These are phyloP conservation scores for Lactarius indigo DNA, from an alignment of 768 basidiomycete species.

Conservation along the genomic window DNA sequence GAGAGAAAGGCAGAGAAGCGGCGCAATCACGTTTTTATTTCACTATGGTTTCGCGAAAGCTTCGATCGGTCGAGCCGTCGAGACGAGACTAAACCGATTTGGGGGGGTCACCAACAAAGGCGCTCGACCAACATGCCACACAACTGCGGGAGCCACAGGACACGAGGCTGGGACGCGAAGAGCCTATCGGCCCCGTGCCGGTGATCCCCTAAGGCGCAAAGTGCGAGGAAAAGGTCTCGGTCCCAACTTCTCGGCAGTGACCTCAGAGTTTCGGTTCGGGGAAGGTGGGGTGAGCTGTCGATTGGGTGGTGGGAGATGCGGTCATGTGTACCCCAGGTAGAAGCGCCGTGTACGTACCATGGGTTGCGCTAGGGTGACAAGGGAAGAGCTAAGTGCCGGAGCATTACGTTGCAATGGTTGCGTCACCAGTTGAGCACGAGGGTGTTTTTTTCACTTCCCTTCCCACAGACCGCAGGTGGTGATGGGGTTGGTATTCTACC, in stretches of 20 bases:
- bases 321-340: neutral
- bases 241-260: neutral
- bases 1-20: neutral
- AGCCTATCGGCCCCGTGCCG: neutral
- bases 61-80: conserved; percentile 9
- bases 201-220: neutral
- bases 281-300: neutral
- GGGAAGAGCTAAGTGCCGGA: neutral
- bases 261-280: neutral
- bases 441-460: neutral
- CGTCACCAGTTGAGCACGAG: neutral
- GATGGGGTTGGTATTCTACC: neutral
- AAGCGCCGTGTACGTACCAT: neutral
- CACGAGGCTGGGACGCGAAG: neutral
- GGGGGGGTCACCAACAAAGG: neutral
- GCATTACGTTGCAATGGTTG: neutral
- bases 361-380: neutral
- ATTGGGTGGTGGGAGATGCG: neutral
- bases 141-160: neutral
- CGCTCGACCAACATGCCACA: neutral
- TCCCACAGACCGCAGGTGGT: neutral
- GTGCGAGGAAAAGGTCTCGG: neutral
- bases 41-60: neutral
- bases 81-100: conserved; percentile 14
- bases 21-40: conserved; percentile 3